These are phyloP conservation scores for Lithospermum erythrorhizon DNA, from an alignment of 257 asterid genomes.

Conservation along the genomic window DNA sequence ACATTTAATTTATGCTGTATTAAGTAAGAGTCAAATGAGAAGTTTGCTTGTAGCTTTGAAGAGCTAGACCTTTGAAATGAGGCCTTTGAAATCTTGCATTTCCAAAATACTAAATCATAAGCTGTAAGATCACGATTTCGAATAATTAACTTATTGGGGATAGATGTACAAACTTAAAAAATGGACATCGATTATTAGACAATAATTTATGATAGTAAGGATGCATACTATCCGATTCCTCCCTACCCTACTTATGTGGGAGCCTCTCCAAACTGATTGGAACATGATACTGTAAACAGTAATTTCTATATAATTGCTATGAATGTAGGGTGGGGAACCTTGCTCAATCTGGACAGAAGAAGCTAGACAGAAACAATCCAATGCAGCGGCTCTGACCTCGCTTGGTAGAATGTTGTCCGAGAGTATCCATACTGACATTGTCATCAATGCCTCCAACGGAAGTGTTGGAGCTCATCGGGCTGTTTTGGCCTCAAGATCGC, in stretches of 20 bases:
- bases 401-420: slow-evolving; percentile 82
- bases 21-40: too few species aligned
- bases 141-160: too few species aligned
- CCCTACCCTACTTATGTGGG: too few species aligned
- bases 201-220: too few species aligned
- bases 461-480: slow-evolving; percentile 77
- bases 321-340: slow-evolving; percentile 45
- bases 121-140: too few species aligned
- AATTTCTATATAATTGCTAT: not conserved
- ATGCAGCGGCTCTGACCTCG: slow-evolving; percentile 47
- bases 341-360: slow-evolving; percentile 73
- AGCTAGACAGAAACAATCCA: slow-evolving; percentile 24
- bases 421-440: slow-evolving; percentile 77
- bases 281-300: too few species aligned
- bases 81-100: too few species aligned
- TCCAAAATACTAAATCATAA: too few species aligned
- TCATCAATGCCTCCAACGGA: slow-evolving; percentile 65
- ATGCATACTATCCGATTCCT: too few species aligned
- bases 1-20: not conserved
- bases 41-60: too few species aligned
- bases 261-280: too few species aligned
- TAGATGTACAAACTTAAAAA: not conserved
- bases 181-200: not conserved
- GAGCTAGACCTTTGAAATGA: too few species aligned
- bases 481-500: slow-evolving; percentile 84